phyloP scores from a whole-genome alignment of 1,284 basidiomycete species.

The Peniophora sp. region DNA sequence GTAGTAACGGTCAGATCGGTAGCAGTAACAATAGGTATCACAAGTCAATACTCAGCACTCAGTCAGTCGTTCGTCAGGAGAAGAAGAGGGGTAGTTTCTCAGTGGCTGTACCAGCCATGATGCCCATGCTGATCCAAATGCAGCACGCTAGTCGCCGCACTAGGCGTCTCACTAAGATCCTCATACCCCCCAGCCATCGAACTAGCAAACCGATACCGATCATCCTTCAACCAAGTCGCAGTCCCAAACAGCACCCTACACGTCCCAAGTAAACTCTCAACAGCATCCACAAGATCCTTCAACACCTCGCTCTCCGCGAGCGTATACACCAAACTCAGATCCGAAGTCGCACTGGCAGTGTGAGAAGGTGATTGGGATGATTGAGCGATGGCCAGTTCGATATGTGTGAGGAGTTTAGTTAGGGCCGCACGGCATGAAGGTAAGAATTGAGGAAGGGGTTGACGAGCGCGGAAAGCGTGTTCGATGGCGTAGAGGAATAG shows the following conservation, averaged over 20 bases:
- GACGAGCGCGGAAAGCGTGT: slow-evolving; percentile 38
- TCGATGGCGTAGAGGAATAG: slow-evolving; percentile 42
- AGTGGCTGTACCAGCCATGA: slow-evolving; percentile 2
- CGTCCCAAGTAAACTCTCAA: slow-evolving; percentile 34
- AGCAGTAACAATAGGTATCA: no score
- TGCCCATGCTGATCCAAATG: neutral
- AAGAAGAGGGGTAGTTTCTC: no score
- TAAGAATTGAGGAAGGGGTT: slow-evolving; percentile 43
- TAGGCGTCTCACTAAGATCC: no score
- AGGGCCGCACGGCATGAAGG: slow-evolving; percentile 38
- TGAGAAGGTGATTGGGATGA: no score
- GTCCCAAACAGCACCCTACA: slow-evolving; percentile 38
- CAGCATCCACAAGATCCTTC: slow-evolving; percentile 32
- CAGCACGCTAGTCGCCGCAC: no score
- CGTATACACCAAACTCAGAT: slow-evolving; percentile 33
- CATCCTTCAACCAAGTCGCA: slow-evolving; percentile 31
- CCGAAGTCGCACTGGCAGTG: slow-evolving; percentile 21
- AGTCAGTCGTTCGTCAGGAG: no score
- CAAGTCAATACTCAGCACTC: no score
- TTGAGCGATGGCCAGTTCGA: slow-evolving; percentile 26
- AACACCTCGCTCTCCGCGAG: slow-evolving; percentile 39
- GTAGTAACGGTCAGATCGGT: no score
- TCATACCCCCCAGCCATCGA: no score
- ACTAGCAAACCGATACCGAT: slow-evolving; percentile 1
- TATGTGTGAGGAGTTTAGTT: slow-evolving; percentile 24